Percentiles rank a stretch among this genome's conserved stretches.
Evolutionary conservation across 371 early-diverging fungal genomes (phyloP).

Genomic region (Aphelidium insulamus): DNA sequence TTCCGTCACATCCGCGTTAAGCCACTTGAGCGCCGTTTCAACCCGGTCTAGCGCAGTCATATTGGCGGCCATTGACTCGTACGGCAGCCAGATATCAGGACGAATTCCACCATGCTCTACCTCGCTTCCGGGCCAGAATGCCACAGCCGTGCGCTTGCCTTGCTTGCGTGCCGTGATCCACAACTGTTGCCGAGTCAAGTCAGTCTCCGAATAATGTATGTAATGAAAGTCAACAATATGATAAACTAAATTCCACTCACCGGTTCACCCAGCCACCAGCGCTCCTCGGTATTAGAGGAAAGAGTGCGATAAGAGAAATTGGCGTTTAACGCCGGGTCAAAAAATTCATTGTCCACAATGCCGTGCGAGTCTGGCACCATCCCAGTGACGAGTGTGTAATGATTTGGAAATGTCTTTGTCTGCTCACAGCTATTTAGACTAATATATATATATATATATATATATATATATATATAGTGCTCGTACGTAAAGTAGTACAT

Average conservation of each 20-base stretch:
- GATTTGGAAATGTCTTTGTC: slow-evolving; percentile 58
- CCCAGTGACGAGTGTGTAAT: slow-evolving; percentile 77
- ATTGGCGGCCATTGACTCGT: slow-evolving; percentile 13
- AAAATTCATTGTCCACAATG: slow-evolving; percentile 74
- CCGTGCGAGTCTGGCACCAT: slow-evolving; percentile 78
- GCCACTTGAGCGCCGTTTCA: slow-evolving; percentile 39
- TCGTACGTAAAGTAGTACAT: slow-evolving; percentile 2
- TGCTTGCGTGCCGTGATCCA: slow-evolving; percentile 64
- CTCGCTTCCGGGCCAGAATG: slow-evolving; percentile 78
- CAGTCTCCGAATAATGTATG: neutral
- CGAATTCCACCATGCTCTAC: slow-evolving; percentile 19
- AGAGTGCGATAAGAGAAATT: slow-evolving; percentile 51
- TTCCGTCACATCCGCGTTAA: slow-evolving; percentile 36
- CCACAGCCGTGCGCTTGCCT: slow-evolving; percentile 34
- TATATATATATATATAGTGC: neutral
- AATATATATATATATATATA: too few species aligned
- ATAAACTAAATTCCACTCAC: slow-evolving; percentile 13
- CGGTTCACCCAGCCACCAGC: slow-evolving; percentile 86
- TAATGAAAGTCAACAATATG: slow-evolving; percentile 1
- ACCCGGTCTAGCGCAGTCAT: slow-evolving; percentile 30
- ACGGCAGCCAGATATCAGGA: slow-evolving; percentile 44
- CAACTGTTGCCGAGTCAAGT: slow-evolving; percentile 21
- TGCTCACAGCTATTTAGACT: neutral
- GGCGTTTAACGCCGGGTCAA: slow-evolving; percentile 42
- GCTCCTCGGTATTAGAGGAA: slow-evolving; percentile 11